Evolutionary conservation across 768 basidiomycete species (phyloP), one percentile per base, ranked within the genome.

Genomic region (Suillus decipiens): DNA sequence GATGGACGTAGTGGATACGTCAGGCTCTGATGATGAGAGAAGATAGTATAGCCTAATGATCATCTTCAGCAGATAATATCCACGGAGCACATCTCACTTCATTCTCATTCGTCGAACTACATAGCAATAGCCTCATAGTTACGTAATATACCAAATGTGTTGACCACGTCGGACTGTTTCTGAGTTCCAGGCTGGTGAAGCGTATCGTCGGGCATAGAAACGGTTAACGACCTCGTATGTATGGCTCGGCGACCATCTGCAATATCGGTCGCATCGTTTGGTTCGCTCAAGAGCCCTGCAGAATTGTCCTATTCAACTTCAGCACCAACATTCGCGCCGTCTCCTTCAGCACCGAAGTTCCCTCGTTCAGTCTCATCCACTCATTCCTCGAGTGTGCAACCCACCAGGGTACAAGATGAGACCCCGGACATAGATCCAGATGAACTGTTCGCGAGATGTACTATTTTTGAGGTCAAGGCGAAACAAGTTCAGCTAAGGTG

Each of bases 401-500:
- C 62, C 11, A 59, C 24, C 36, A 75, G 63, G 64, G 62, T 60
- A 8, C 71, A 64, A 42, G 62, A 63, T 67, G 70, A 60, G 61
- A 61, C 36, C 48, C 24, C 65, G 61, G 71, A 75, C 66, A 61
- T 86, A 59, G 83, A 87, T 64, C 87, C 92, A 0, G 92, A 94
- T 72, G 88, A 90, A 55, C 73, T 94, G 55, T 93, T 94, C 74
- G 76, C 84, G 45, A 87, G 83, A 71, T 80, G 84, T 70, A 85
- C 89, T n/a, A 82, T 95, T 42, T 66, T 84, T 0, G 91, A 94
- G 71, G 87, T 93, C 41, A 89, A 81, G 72, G 73, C 76, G 39
- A 80, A 86, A 42, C 88, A 92, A 69, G 80, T 84, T n/a, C 85
- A 86, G 39, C 76, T 94, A 59, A 84, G 87, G 93, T 91, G 58